Evolutionary conservation across 2,329 filamentous ascomycete species (phyloP).

Genomic region (Aureobasidium sp.): DNA sequence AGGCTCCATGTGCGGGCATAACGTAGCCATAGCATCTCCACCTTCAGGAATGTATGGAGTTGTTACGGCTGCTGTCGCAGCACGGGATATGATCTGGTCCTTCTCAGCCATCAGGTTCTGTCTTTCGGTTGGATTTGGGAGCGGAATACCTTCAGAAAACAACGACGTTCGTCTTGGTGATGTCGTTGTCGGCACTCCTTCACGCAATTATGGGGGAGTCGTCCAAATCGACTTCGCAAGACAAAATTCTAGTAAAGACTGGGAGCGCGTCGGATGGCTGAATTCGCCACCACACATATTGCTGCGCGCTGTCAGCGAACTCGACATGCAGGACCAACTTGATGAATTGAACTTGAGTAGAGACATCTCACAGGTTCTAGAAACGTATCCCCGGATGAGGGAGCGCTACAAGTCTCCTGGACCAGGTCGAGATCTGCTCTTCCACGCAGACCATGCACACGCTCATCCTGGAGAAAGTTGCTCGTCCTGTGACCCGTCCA

Average conservation of each 20-base stretch:
- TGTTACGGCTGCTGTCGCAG: not conserved
- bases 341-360: not conserved
- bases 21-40: slow-evolving; percentile 25
- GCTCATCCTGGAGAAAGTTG: not conserved
- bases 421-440: slow-evolving; percentile 9
- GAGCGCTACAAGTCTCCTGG: not conserved
- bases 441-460: not conserved
- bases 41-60: not conserved
- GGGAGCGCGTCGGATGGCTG: not conserved
- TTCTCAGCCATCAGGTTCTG: slow-evolving; percentile 14
- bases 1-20: not conserved
- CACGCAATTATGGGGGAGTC: not conserved
- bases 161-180: slow-evolving; percentile 21
- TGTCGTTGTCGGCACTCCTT: slow-evolving; percentile 17
- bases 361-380: not conserved
- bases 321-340: not conserved
- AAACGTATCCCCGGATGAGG: slow-evolving; percentile 3
- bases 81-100: slow-evolving; percentile 14
- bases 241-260: too few relatives aligned
- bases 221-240: not conserved
- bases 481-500: not conserved
- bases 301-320: not conserved
- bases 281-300: not conserved
- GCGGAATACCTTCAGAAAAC: slow-evolving; percentile 13
- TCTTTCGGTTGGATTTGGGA: slow-evolving; percentile 17